Base-by-base conservation (phyloP, 495 filamentous ascomycete species). In the Daldinia decipiens region DNA sequence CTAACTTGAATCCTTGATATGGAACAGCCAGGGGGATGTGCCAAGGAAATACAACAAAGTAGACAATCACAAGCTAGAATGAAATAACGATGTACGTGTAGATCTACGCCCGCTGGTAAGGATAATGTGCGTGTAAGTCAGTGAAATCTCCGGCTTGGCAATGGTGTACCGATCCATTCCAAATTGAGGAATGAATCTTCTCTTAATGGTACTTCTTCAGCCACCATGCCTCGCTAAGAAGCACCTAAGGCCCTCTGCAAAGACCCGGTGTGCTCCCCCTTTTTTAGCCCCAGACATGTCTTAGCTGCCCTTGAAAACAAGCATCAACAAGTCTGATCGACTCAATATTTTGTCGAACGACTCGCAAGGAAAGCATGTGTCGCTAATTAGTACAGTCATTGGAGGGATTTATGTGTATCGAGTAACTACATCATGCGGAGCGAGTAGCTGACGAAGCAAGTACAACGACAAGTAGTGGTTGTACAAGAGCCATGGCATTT, bases 91-190 rank as follows among this genome's bases (percentile, higher is more conserved):
- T 66, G 62, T 31, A 36, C 64, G 5, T 67, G 74, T 64, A 68
- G 72, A 75, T 77, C 72, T 12, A 55, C 63, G 61, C 69, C 29
- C 54, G 31, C 39, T 52, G 51, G 45, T 24, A 71, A 59, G 68
- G 71, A 66, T 68, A 56, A 64, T 24, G 29, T 66, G 24, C 4
- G 26, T 59, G 58, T 70, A 63, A 75, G 64, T 71, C 75, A 75
- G 17, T 54, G 43, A 66, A 71, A 75, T 73, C 67, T 67, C 67
- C 70, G 68, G 53, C 66, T 70, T 73, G 66, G 65, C 70, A 65
- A 65, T 65, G 45, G 50, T 59, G 32, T 26, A 52, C 31, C 55
- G 50, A 65, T 65, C 56, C 70, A 72, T 72, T 72, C 70, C 65
- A 72, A 54, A 72, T 72, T 31, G 5, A 72, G 70, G 70, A 68